These are phyloP conservation scores for Coemansia sp. DNA, from an alignment of 192 early-diverging fungal species.

Conservation along the genomic window DNA sequence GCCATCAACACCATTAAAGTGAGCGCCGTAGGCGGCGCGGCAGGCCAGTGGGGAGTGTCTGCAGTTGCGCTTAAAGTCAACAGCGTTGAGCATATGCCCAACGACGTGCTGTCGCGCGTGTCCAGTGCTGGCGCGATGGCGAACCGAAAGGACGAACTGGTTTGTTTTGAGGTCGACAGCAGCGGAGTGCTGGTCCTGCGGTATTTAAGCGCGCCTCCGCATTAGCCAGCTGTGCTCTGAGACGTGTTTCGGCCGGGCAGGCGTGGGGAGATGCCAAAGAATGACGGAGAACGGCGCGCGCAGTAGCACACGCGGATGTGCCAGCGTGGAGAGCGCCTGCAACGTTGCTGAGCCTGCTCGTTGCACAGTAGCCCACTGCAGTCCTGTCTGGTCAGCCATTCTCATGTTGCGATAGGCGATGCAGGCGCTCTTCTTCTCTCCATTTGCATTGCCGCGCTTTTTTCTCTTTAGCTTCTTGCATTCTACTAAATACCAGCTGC, in stretches of 20 bases:
- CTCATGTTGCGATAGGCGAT: not conserved
- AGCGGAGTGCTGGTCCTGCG: conserved; percentile 22
- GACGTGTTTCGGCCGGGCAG: not conserved
- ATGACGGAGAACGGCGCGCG: conserved; percentile 9
- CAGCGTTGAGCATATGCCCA: conserved; percentile 31
- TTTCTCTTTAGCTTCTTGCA: conserved; percentile 1
- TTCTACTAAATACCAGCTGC: not conserved
- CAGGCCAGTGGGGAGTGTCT: conserved; percentile 11
- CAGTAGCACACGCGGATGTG: conserved; percentile 14
- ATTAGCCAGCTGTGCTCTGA: conserved; percentile 3
- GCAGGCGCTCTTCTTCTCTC: conserved; percentile 1
- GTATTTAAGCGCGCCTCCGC: conserved; percentile 10
- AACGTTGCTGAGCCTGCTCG: conserved; percentile 15
- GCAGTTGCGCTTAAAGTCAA: conserved; percentile 29
- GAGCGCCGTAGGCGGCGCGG: not conserved
- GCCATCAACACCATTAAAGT: conserved; percentile 30
- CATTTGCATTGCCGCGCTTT: not conserved
- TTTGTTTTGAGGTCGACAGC: conserved; percentile 28
- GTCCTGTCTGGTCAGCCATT: not conserved
- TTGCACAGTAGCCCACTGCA: conserved; percentile 1
- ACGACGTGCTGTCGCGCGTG: conserved; percentile 27
- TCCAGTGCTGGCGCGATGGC: conserved; percentile 23
- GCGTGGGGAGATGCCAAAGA: not conserved
- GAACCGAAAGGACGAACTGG: conserved; percentile 14
- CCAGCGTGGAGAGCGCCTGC: conserved; percentile 19